phyloP scores from a whole-genome alignment of 1,284 basidiomycete species.

The Lignosus rhinocerotis region DNA sequence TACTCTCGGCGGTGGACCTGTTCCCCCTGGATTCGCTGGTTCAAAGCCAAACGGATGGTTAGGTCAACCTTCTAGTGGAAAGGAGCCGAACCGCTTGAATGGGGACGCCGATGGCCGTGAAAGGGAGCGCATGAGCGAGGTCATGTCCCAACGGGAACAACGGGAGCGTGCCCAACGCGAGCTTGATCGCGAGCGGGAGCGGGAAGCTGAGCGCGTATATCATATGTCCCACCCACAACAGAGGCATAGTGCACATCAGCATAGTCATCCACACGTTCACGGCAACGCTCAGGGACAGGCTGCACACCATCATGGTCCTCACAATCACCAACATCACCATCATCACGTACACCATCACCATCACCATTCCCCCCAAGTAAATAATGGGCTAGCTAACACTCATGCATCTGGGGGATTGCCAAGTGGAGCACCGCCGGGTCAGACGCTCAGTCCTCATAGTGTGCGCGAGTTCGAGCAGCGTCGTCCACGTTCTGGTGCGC shows the following conservation, averaged over 20 bases:
- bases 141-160: constrained; percentile 30
- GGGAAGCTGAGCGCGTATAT: constrained; percentile 25
- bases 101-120: constrained; percentile 31
- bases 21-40: constrained; percentile 22
- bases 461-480: constrained; percentile 32
- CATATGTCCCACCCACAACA: constrained; percentile 24
- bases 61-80: constrained; percentile 11
- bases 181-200: constrained; percentile 29
- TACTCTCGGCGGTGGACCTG: constrained; percentile 18
- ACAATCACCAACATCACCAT: constrained; percentile 43
- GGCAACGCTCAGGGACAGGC: constrained; percentile 28
- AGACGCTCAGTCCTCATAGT: constrained; percentile 23
- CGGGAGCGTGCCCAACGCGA: constrained; percentile 15
- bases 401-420: constrained; percentile 25
- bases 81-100: constrained; percentile 26
- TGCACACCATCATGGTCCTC: constrained; percentile 31
- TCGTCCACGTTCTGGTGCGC: constrained; percentile 35
- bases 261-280: constrained; percentile 26
- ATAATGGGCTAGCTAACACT: constrained; percentile 15
- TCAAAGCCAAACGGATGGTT: constrained; percentile 28
- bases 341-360: constrained; percentile 49
- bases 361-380: constrained; percentile 25
- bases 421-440: constrained; percentile 6
- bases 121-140: constrained; percentile 30
- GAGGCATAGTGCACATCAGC: constrained; percentile 26